These are phyloP conservation scores for Xylona heveae DNA, from an alignment of 495 filamentous ascomycete species.

Conservation along the genomic window DNA sequence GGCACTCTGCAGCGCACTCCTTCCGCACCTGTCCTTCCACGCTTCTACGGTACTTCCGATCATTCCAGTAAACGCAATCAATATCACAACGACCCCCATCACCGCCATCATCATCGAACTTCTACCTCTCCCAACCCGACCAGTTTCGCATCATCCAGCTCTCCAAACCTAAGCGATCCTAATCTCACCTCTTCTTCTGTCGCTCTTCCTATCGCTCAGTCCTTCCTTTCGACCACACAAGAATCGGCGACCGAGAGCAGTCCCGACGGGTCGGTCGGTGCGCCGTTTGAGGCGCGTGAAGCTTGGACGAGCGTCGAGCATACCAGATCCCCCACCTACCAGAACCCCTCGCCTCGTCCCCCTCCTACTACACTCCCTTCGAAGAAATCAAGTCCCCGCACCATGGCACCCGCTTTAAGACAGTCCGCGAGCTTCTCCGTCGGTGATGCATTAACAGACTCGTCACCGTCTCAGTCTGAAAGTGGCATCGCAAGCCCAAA, in stretches of 20 bases:
- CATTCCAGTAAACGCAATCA: no score
- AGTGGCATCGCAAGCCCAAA: conserved; percentile 35
- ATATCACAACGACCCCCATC: no score
- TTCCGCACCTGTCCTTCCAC: conserved; percentile 38
- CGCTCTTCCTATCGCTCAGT: conserved; percentile 14
- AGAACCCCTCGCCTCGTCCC: conserved; percentile 1
- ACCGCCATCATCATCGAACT: conserved; percentile 14
- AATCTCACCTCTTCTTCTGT: no score
- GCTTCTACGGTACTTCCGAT: conserved; percentile 19
- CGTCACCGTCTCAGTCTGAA: conserved; percentile 24
- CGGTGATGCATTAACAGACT: conserved; percentile 31
- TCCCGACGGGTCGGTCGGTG: conserved; percentile 1
- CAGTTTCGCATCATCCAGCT: conserved; percentile 20
- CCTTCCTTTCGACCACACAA: no score
- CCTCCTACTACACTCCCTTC: not conserved
- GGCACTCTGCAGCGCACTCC: conserved; percentile 52
- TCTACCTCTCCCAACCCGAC: conserved; percentile 15
- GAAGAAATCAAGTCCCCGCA: not conserved
- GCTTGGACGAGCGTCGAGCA: not conserved
- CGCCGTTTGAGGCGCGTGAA: conserved; percentile 1
- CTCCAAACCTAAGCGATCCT: no score
- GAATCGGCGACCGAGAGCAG: no score
- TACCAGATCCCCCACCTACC: not conserved
- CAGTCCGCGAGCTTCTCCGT: conserved; percentile 67
- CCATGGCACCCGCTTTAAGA: conserved; percentile 31